Conservation (phyloP, 805 yeast genomes). For the Suhomyces sp. region DNA sequence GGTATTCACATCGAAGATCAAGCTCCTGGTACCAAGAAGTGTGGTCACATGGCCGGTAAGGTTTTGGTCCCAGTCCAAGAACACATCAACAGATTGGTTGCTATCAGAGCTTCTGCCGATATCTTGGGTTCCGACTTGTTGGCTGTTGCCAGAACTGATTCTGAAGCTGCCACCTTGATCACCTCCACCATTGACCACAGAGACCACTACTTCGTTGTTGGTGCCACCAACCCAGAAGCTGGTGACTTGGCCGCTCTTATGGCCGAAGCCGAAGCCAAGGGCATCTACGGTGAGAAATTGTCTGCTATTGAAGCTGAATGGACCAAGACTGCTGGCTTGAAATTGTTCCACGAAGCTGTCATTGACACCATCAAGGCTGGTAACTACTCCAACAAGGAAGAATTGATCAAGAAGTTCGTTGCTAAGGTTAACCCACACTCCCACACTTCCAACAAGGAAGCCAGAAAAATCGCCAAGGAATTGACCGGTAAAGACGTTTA, state of each 20-base stretch:
- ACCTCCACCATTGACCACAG: conserved; percentile 92
- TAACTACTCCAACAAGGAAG: conserved; percentile 55
- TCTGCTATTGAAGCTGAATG: conserved; percentile 77
- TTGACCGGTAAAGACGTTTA: conserved; percentile 77
- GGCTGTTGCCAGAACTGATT: conserved; percentile 92
- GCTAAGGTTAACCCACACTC: conserved; percentile 71
- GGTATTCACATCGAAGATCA: conserved; percentile 99
- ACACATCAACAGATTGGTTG: conserved; percentile 90
- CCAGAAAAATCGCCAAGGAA: conserved; percentile 69
- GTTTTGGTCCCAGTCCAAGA: conserved; percentile 97
- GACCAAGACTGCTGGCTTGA: conserved; percentile 77
- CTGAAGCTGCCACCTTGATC: conserved; percentile 94
- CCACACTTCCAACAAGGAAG: conserved; percentile 73
- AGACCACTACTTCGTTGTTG: conserved; percentile 90
- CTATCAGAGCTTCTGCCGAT: conserved; percentile 94
- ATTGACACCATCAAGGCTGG: conserved; percentile 72
- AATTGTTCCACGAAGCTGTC: conserved; percentile 89
- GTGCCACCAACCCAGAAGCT: conserved; percentile 82
- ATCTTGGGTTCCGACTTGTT: conserved; percentile 83
- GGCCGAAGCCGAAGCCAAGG: conserved; percentile 76
- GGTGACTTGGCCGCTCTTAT: conserved; percentile 72
- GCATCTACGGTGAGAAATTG: conserved; percentile 68
- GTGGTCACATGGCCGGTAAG: conserved; percentile 99
- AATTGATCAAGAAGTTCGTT: conserved; percentile 62
- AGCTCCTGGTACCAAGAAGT: conserved; percentile 97